phyloP scores from a whole-genome alignment of 306 rosid species.

The Chamaecrista fasciculata region DNA sequence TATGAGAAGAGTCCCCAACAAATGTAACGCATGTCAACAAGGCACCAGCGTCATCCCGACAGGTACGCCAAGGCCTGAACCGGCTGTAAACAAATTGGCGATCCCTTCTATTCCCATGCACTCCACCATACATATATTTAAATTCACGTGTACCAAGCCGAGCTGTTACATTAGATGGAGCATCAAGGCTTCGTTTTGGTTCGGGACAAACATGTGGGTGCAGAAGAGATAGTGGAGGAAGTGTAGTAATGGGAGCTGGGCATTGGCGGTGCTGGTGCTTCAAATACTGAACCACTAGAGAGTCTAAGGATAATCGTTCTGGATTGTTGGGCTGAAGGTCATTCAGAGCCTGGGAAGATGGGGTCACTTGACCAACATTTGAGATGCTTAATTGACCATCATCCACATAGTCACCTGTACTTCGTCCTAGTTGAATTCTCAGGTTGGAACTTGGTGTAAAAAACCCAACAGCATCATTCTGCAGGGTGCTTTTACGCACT shows the following conservation, averaged over 20 bases:
- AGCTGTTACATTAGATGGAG: slow-evolving; percentile 85
- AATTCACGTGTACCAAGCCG: slow-evolving; percentile 94
- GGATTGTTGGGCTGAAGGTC: slow-evolving; percentile 69
- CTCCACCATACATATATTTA: slow-evolving; percentile 75
- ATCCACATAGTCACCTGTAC: slow-evolving; percentile 53
- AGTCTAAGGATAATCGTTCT: slow-evolving; percentile 81
- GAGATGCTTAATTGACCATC: slow-evolving; percentile 53
- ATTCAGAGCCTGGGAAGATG: slow-evolving; percentile 51
- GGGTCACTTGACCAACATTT: slow-evolving; percentile 49
- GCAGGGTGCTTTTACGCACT: slow-evolving; percentile 51
- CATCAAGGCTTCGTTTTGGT: slow-evolving; percentile 90
- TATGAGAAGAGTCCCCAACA: slow-evolving; percentile 77
- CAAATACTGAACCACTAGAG: slow-evolving; percentile 87
- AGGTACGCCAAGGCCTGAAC: slow-evolving; percentile 95
- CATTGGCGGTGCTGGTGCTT: slow-evolving; percentile 99
- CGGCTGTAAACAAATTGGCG: slow-evolving; percentile 95
- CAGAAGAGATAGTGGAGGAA: slow-evolving; percentile 89
- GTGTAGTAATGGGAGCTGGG: slow-evolving; percentile 97
- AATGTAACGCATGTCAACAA: slow-evolving; percentile 86
- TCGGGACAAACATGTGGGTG: slow-evolving; percentile 97
- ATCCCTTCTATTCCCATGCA: slow-evolving; percentile 91
- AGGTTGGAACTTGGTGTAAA: slow-evolving; percentile 50
- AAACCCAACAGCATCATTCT: slow-evolving; percentile 56
- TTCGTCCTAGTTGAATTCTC: slow-evolving; percentile 61
- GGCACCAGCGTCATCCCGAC: slow-evolving; percentile 81